Percentiles rank a stretch among this genome's conserved stretches.
phyloP scores from a whole-genome alignment of 805 yeast species.

The Barnettozyma botsteinii region DNA sequence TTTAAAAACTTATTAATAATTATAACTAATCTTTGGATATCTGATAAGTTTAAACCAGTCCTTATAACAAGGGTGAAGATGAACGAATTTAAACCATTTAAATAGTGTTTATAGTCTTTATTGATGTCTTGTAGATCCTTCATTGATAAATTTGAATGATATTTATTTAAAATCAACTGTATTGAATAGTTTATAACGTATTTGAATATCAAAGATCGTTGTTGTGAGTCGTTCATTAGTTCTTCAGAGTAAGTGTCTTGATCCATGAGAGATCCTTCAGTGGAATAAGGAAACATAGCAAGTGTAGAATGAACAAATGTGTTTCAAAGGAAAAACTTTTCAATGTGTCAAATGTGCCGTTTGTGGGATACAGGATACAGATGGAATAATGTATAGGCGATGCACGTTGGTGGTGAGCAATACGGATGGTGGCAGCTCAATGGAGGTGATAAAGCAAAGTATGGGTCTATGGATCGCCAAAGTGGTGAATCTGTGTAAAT shows the following conservation, averaged over 20 bases:
- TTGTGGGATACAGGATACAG: no score
- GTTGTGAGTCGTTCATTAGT: not conserved
- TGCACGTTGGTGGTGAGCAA: not conserved
- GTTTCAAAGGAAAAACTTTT: not conserved
- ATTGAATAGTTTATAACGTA: slow-evolving; percentile 7
- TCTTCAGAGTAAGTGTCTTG: no score
- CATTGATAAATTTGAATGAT: not conserved
- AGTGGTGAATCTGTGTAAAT: not conserved
- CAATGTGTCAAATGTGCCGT: slow-evolving; percentile 9
- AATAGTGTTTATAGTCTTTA: not conserved
- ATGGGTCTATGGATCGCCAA: no score
- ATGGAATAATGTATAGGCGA: no score
- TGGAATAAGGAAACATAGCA: not conserved
- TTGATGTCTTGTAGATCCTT: not conserved
- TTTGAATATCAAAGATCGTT: slow-evolving; percentile 1
- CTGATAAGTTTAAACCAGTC: not conserved
- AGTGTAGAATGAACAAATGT: no score
- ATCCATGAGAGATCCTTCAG: not conserved
- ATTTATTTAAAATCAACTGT: slow-evolving; percentile 3
- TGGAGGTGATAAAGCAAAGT: no score
- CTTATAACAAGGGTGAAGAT: not conserved
- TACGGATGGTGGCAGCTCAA: no score
- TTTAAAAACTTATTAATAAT: slow-evolving; percentile 4
- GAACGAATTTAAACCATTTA: not conserved
- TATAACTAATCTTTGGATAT: slow-evolving; percentile 6